phyloP scores from a whole-genome alignment of 1,284 basidiomycete species.

The Papiliotrema fonsecae region DNA sequence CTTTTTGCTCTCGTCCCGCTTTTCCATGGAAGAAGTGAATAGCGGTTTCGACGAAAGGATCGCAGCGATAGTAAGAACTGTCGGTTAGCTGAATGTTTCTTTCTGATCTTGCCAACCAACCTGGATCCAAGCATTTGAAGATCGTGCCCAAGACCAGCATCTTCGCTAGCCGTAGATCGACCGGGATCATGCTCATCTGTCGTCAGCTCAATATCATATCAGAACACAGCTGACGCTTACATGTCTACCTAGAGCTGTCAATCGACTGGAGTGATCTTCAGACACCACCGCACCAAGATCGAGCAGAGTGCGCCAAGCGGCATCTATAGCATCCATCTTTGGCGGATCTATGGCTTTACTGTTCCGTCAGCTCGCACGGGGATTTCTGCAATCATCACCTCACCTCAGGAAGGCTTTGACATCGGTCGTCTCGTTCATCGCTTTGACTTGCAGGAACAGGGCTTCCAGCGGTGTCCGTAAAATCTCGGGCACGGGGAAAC shows the following conservation, averaged over 20 bases:
- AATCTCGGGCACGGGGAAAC: slow-evolving; percentile 81
- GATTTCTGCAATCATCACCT: background rate
- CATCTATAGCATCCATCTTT: slow-evolving; percentile 67
- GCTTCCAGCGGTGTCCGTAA: slow-evolving; percentile 81
- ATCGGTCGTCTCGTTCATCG: slow-evolving; percentile 70
- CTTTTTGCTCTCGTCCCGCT: slow-evolving; percentile 71
- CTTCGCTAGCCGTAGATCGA: slow-evolving; percentile 88
- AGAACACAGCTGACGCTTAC: slow-evolving; percentile 52
- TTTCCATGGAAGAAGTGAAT: slow-evolving; percentile 75
- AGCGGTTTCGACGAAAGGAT: slow-evolving; percentile 80
- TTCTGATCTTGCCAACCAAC: slow-evolving; percentile 7
- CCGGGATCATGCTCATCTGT: slow-evolving; percentile 69
- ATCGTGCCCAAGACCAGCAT: slow-evolving; percentile 80
- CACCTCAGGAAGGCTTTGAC: slow-evolving; percentile 58
- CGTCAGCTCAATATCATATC: background rate
- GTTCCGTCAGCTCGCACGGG: background rate
- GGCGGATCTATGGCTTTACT: slow-evolving; percentile 80
- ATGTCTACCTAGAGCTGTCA: slow-evolving; percentile 80
- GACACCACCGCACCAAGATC: slow-evolving; percentile 74
- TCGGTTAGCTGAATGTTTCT: slow-evolving; percentile 1
- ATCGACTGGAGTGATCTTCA: slow-evolving; percentile 52
- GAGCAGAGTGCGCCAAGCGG: slow-evolving; percentile 67
- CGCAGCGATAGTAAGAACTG: slow-evolving; percentile 73
- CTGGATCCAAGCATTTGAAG: slow-evolving; percentile 66
- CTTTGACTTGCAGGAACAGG: slow-evolving; percentile 76